Evolutionary conservation across 306 rosid species (phyloP), one percentile per base, ranked within the genome.

Genomic region (Quercus gilva): DNA sequence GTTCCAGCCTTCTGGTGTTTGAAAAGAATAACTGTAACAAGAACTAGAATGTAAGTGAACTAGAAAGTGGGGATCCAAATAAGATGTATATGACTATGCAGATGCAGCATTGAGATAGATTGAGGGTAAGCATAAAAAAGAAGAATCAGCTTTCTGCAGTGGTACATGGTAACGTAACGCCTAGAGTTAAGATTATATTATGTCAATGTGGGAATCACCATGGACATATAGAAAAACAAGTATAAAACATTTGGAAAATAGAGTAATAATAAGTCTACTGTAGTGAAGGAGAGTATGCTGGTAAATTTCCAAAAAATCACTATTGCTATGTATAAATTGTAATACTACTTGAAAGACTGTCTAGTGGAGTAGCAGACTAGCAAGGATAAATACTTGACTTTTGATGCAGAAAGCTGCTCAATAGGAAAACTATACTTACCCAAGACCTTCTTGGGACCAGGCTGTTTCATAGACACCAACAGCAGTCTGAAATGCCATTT

Each of bases 1-100:
- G 76, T 75, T 87, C 98, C 98, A 94, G 56, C 91, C 98, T 86
- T 94, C 98, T 2, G 98, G 98, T n/a, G 97, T 94, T 85, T 94
- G 98, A 72, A 94, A 94, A 72, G 92, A 82, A 81, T 90, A 94
- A 37, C 98, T 94, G 90, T 75, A n/a, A 79, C 85, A 56, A 67
- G 52, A 64, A 83, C 28, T 69, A 69, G 69, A 65, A n/a, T 28
- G 77, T 84, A 76, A 60, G 80, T 69, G 64, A 85, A 73, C 58
- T 55, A 53, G 59, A 64, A 21, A 13, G 37, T 55, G 51, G 20
- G 58, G 51, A 33, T 25, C 29, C 49, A 65, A 23, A 61, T 26
- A 61, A 18, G n/a, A 33, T 21, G 26, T 21, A 21, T 23, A 3
- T 13, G 64, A n/a, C 26, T 21, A 58, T 58, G 13, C 10, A 21